Evolutionary conservation across 2,329 filamentous ascomycete species (phyloP), one percentile per base, ranked within the genome.

Genomic region (Monilinia vaccinii-corymbosi): DNA sequence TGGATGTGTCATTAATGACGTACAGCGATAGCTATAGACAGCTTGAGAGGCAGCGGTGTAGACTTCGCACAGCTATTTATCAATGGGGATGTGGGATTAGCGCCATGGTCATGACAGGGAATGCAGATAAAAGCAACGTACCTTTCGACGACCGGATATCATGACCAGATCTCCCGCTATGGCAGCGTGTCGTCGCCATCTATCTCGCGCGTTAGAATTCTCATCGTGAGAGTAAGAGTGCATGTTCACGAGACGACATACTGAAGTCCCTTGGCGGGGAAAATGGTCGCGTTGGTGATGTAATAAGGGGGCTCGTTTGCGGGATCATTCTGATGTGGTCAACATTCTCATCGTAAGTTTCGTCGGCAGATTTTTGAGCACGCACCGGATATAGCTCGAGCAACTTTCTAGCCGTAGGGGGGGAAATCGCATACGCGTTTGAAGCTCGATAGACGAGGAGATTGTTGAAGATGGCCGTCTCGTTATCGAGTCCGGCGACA

Each of bases 161-260:
- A 81, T 80, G 36, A 78, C 75, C 7, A 79, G 66, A 56, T 80
- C 78, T 0, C 74, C 74, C 1, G 75, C 76, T n/a, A 79, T 78
- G 0, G 75, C 73, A 6, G 73, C 72, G 13, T 70, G 74, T 9
- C 77, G 72, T n/a, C 78, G 73, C 72, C 77, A 79, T 64, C 55
- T 57, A 14, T 18, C 3, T 14, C 2, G 7, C 13, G 21, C 5
- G 6, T 56, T 23, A 56, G 42, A n/a, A 42, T 40, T 2, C 2
- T 9, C 2, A 42, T 13, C 40, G n/a, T 10, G 4, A 4, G n/a
- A 7, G 1, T 18, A 2, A 36, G 10, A 25, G 10, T 3, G 25
- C 1, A 18, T 6, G 10, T 4, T 5, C 28, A 9, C 7, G 8
- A n/a, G 13, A 2, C 14, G 1, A 31, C 55, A 3, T 49, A 57